Conservation (phyloP, 805 yeast genomes). For the Ogataea ganodermae region DNA sequence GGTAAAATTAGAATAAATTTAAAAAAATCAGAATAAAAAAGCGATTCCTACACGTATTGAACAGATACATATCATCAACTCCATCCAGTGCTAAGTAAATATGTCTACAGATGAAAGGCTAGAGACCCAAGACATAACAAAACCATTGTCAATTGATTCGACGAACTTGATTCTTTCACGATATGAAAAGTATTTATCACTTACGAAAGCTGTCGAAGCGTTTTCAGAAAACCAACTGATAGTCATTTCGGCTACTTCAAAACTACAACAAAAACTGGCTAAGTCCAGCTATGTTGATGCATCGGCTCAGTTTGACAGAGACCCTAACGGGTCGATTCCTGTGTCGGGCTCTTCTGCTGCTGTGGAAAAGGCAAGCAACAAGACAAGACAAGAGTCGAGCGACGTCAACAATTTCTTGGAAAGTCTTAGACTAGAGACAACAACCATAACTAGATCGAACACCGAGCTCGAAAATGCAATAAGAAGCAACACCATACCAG, state of each 20-base stretch:
- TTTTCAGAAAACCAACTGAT: slow-evolving; percentile 30
- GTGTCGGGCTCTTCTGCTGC: slow-evolving; percentile 30
- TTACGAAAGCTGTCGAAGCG: slow-evolving; percentile 27
- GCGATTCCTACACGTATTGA: too few relatives aligned
- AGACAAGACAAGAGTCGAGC: not conserved
- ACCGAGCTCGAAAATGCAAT: slow-evolving; percentile 42
- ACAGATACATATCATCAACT: too few relatives aligned
- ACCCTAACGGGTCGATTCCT: slow-evolving; percentile 23
- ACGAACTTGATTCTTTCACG: slow-evolving; percentile 28
- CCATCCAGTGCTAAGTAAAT: too few relatives aligned
- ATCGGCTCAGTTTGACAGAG: slow-evolving; percentile 35
- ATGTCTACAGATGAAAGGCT: not conserved
- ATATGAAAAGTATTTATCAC: slow-evolving; percentile 30
- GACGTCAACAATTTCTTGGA: slow-evolving; percentile 34
- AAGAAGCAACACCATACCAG: slow-evolving; percentile 42
- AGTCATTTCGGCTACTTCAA: slow-evolving; percentile 25
- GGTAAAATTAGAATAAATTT: too few relatives aligned
- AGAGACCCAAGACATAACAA: slow-evolving; percentile 7
- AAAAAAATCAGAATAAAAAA: too few relatives aligned
- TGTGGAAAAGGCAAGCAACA: slow-evolving; percentile 1
- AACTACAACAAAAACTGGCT: slow-evolving; percentile 29
- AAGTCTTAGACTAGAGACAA: slow-evolving; percentile 29
- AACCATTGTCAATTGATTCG: slow-evolving; percentile 29
- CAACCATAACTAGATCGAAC: slow-evolving; percentile 37
- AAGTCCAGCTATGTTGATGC: slow-evolving; percentile 22